These are phyloP conservation scores for Solanum corneliomulleri DNA, from an alignment of 257 asterid species.

Conservation along the genomic window DNA sequence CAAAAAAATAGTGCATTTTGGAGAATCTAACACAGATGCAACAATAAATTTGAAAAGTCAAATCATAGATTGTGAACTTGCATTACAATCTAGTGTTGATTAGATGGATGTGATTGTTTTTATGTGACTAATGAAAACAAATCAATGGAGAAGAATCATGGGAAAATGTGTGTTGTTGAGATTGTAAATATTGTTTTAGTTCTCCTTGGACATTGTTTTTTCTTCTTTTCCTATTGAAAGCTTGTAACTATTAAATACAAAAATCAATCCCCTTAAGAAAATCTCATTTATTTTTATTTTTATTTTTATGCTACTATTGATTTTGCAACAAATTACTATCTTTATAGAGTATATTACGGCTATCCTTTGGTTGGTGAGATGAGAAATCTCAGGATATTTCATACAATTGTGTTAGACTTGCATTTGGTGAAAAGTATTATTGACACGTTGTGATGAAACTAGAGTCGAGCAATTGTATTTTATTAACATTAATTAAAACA, in stretches of 20 bases:
- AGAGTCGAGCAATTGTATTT: neutral
- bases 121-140: neutral
- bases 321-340: neutral
- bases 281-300: neutral
- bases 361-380: neutral
- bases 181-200: neutral
- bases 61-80: neutral
- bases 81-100: neutral
- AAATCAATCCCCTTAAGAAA: neutral
- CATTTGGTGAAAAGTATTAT: neutral
- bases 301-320: neutral
- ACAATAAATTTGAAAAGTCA: neutral
- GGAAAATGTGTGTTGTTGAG: neutral
- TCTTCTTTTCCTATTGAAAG: neutral
- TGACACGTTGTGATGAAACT: neutral
- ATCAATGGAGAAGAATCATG: neutral
- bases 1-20: neutral
- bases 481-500: neutral
- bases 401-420: neutral
- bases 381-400: neutral
- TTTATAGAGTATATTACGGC: neutral
- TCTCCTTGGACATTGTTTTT: neutral
- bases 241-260: neutral
- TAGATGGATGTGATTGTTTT: neutral
- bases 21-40: neutral